Percentiles rank a stretch among this genome's conserved stretches.
Conservation (phyloP, 352 stramenopile genomes). For the Phytophthora rubi region DNA sequence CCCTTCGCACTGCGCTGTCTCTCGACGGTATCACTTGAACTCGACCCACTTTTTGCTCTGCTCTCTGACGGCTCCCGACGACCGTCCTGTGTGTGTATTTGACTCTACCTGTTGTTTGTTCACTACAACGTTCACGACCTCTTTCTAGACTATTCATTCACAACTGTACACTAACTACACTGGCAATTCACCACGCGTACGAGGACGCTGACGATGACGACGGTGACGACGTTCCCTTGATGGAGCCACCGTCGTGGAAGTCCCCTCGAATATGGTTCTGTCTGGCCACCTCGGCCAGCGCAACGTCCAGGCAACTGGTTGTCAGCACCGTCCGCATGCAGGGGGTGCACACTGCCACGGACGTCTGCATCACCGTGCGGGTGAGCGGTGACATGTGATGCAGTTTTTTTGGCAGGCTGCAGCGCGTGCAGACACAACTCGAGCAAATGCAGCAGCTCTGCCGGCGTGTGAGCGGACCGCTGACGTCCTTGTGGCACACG, state of each 20-base stretch:
- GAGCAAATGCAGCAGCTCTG: constrained; percentile 36
- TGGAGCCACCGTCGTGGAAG: constrained; percentile 19
- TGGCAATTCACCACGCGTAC: constrained; percentile 16
- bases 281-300: constrained; percentile 21
- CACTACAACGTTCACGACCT: neutral
- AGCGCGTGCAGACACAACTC: constrained; percentile 29
- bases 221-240: constrained; percentile 28
- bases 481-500: constrained; percentile 36
- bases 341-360: constrained; percentile 35
- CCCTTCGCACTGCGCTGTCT: constrained; percentile 8
- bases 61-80: constrained; percentile 2
- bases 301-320: constrained; percentile 33
- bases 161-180: constrained; percentile 3
- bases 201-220: constrained; percentile 21
- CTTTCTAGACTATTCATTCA: constrained; percentile 8
- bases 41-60: constrained; percentile 1
- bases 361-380: constrained; percentile 27
- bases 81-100: neutral
- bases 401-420: constrained; percentile 37
- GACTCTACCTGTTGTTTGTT: neutral
- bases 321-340: constrained; percentile 34
- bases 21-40: constrained; percentile 4
- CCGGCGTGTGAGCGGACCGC: constrained; percentile 21
- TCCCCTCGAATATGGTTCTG: constrained; percentile 1
- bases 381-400: constrained; percentile 41